Conservation (phyloP, 2,329 filamentous ascomycete species). For the Talaromyces sp. region DNA sequence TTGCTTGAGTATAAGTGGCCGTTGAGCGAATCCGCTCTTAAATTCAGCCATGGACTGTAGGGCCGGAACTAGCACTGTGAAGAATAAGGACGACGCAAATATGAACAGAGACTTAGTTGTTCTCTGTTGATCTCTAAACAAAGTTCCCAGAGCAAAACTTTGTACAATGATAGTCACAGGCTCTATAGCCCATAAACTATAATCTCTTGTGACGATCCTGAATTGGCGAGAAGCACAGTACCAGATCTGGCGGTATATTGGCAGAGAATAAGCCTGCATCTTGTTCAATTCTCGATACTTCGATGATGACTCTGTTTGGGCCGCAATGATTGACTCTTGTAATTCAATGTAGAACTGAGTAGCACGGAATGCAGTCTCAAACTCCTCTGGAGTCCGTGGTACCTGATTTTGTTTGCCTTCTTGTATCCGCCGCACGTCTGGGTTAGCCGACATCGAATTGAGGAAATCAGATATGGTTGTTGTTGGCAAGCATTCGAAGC, state of each 20-base stretch:
- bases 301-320: not conserved
- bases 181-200: not conserved
- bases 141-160: slow-evolving; percentile 19
- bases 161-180: slow-evolving; percentile 16
- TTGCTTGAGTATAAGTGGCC: slow-evolving; percentile 20
- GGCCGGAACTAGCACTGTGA: slow-evolving; percentile 17
- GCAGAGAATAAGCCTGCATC: not conserved
- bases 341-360: not conserved
- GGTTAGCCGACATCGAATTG: slow-evolving; percentile 49
- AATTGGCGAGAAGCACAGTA: slow-evolving; percentile 4
- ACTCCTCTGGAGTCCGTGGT: slow-evolving; percentile 5
- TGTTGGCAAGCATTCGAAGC: slow-evolving; percentile 66
- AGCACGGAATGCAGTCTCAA: not conserved
- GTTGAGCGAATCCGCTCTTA: slow-evolving; percentile 19
- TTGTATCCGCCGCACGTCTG: slow-evolving; percentile 4
- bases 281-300: not conserved
- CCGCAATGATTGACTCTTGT: not conserved
- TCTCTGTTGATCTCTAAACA: slow-evolving; percentile 19
- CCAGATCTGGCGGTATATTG: slow-evolving; percentile 1
- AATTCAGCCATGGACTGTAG: slow-evolving; percentile 20
- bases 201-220: not conserved
- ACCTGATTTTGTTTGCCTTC: not conserved
- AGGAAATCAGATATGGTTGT: slow-evolving; percentile 77
- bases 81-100: slow-evolving; percentile 19
- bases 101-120: slow-evolving; percentile 16